A percentile compares a stretch with the other conserved stretches of the same genome.
These are phyloP conservation scores for Ustilago xerochloae DNA, from an alignment of 1,284 basidiomycete genomes.

Conservation along the genomic window DNA sequence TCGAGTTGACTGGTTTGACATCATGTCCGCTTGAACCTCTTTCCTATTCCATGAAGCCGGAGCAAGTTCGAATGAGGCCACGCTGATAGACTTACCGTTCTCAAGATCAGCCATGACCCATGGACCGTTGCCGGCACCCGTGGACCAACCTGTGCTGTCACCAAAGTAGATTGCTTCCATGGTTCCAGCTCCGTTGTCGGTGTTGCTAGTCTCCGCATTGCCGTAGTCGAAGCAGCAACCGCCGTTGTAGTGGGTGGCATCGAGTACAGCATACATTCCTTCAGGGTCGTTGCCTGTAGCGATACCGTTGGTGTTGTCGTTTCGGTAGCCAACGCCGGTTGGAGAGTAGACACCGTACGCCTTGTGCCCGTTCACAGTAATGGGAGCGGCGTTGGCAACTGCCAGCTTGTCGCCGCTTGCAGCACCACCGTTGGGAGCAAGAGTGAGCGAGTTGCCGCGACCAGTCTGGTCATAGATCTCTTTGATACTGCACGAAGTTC, in stretches of 20 bases:
- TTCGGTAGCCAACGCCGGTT: constrained; percentile 25
- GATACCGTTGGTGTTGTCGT: constrained; percentile 34
- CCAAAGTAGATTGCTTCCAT: constrained; percentile 46
- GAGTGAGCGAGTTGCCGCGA: constrained; percentile 16
- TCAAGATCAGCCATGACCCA: constrained; percentile 30
- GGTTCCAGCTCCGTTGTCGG: constrained; percentile 8
- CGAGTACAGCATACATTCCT: constrained; percentile 29
- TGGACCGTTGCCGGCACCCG: constrained; percentile 16
- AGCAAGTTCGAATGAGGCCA: no score
- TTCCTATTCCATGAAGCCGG: no score
- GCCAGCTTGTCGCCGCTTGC: constrained; percentile 10
- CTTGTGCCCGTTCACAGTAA: constrained; percentile 19
- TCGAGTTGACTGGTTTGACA: no score
- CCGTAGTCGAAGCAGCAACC: constrained; percentile 38
- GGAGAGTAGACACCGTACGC: constrained; percentile 26
- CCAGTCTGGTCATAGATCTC: constrained; percentile 33
- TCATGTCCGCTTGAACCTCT: no score
- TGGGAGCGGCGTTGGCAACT: constrained; percentile 9
- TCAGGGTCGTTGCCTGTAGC: constrained; percentile 35
- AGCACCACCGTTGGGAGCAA: constrained; percentile 23
- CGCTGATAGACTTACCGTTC: no score
- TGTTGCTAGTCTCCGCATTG: constrained; percentile 26
- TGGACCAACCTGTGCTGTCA: constrained; percentile 19
- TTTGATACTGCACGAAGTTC: constrained; percentile 21
- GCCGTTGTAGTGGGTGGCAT: constrained; percentile 15